Evolutionary conservation across 345 rosid genomes (phyloP), one percentile per base, ranked within the genome.

Genomic region (Draba incana): DNA sequence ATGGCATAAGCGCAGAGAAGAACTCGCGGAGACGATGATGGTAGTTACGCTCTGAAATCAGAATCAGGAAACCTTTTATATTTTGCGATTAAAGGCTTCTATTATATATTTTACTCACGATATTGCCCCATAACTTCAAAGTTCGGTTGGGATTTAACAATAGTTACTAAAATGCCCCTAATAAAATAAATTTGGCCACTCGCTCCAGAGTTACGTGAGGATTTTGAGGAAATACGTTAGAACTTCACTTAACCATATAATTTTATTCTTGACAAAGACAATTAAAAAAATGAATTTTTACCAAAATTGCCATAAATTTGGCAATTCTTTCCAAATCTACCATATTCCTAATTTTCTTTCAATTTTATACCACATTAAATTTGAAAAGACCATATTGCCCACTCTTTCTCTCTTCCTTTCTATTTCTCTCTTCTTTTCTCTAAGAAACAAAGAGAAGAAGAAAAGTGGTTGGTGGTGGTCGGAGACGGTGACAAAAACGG

Each of bases 1-100:
- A 56, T 20, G 64, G 58, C 58, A 25, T 57, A 20, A 50, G 64
- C 60, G 66, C 71, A 57, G 77, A 72, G 76, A 64, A 66, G 77
- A 65, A 72, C 61, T 65, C 77, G 49, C 68, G 62, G 72, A 66
- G 52, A 66, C 68, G 77, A 52, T 15, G 77, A 74, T 60, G 66
- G 71, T 57, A 14, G 71, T 72, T 72, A 66, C 52, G 64, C 58
- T 56, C 64, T n/a, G 24, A 38, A 37, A 55, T 38, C 30, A 65
- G 23, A 48, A 42, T 42, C 46, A 64, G 3, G 6, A 65, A 24
- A 24, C 13, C 10, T 66, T 30, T 23, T 2, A 42, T 30, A n/a
- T 41, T 48, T 72, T 49, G 39, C 31, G 37, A 42, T 1, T 47
- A 31, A 15, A 7, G 66, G 12, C 54, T 57, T 72, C 0, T 65